Evolutionary conservation across 139 green algal species (phyloP).

Genomic region (Chlamydomonas sp.): DNA sequence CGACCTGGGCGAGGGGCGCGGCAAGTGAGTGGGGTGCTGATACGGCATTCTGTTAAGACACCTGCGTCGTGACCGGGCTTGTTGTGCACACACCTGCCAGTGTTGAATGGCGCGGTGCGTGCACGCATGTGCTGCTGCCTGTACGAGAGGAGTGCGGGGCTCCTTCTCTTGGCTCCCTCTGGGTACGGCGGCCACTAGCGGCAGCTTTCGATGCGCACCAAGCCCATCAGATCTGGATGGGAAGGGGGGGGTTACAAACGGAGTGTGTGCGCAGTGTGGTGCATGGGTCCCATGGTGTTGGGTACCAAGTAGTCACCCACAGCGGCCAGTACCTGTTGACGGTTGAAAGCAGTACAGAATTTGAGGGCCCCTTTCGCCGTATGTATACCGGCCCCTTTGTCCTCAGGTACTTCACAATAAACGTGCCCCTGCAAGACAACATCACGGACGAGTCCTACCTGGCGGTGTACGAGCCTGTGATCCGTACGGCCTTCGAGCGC

Average conservation of each 20-base stretch:
- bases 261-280: too few relatives aligned
- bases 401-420: slow-evolving; percentile 70
- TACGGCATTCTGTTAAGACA: neutral
- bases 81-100: neutral
- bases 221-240: neutral
- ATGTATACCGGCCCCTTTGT: too few relatives aligned
- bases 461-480: slow-evolving; percentile 84
- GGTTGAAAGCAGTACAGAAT: neutral
- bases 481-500: slow-evolving; percentile 85
- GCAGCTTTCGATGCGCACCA: too few relatives aligned
- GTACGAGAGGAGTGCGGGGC: too few relatives aligned
- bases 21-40: slow-evolving; percentile 4
- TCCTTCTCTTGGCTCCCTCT: too few relatives aligned
- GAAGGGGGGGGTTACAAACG: neutral
- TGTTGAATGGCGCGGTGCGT: too few relatives aligned
- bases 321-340: neutral
- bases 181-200: too few relatives aligned
- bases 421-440: slow-evolving; percentile 90
- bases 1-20: slow-evolving; percentile 31
- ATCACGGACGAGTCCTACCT: slow-evolving; percentile 87
- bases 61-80: neutral
- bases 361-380: neutral
- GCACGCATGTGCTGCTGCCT: neutral
- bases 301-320: too few relatives aligned
- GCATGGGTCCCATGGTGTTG: too few relatives aligned